Conservation (phyloP, 495 filamentous ascomycete species). For the Penicillium pancosmium region DNA sequence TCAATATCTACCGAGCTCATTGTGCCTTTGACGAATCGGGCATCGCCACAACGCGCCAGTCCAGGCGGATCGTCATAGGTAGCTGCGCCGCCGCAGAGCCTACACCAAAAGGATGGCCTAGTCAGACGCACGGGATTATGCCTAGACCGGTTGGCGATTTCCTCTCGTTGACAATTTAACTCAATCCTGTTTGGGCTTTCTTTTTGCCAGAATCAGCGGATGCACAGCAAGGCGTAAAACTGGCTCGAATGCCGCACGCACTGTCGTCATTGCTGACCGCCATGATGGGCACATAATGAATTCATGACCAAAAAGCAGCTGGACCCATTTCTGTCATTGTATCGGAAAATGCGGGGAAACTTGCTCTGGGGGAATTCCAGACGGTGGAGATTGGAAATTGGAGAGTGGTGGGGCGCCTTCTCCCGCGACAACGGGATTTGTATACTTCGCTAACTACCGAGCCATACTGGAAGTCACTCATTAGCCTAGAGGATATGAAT, state of each 20-base stretch:
- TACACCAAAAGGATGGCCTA: not conserved
- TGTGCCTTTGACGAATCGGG: constrained; percentile 5
- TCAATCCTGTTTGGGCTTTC: not conserved
- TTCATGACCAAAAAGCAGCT: not conserved
- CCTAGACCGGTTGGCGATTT: no score
- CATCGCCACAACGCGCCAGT: constrained; percentile 8
- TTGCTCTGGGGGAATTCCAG: not conserved
- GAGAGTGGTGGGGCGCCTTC: not conserved
- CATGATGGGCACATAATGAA: not conserved
- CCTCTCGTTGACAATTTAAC: not conserved
- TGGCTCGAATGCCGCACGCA: not conserved
- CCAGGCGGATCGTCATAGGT: not conserved
- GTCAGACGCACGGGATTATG: not conserved
- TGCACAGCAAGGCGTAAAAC: not conserved
- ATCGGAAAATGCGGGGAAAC: constrained; percentile 3
- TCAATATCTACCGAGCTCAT: constrained; percentile 2
- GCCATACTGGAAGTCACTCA: no score
- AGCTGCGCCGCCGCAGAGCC: constrained; percentile 7
- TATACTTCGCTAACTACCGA: constrained; percentile 5
- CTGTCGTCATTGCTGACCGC: not conserved
- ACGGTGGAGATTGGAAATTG: not conserved
- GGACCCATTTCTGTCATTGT: not conserved
- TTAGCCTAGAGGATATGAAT: no score
- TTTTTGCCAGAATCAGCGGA: no score
- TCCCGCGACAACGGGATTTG: constrained; percentile 1